phyloP scores from a whole-genome alignment of 371 early-diverging fungal species.

The Lichtheimia ramosa region DNA sequence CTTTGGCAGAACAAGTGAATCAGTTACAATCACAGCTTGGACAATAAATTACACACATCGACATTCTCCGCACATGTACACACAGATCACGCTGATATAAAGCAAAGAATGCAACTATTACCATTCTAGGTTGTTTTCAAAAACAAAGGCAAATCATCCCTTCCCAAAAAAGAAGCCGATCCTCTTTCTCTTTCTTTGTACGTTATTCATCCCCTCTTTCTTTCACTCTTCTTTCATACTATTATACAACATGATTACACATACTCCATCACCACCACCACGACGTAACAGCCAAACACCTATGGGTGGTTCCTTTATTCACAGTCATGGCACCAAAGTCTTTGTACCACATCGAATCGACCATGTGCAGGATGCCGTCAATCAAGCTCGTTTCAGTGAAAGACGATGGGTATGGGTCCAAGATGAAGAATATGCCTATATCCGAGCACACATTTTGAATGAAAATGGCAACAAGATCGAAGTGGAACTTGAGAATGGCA shows the following conservation, averaged over 20 bases:
- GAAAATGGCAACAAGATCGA: conserved; percentile 45
- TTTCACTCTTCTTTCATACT: not conserved
- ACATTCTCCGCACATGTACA: conserved; percentile 1
- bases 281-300: not conserved
- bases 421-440: conserved; percentile 87
- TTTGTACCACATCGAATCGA: conserved; percentile 39
- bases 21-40: conserved; percentile 21
- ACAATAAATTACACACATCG: conserved; percentile 4
- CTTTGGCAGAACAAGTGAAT: conserved; percentile 39
- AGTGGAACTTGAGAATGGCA: conserved; percentile 72
- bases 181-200: conserved; percentile 9
- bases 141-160: not conserved
- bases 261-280: conserved; percentile 5
- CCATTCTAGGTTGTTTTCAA: conserved; percentile 21
- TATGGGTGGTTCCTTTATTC: conserved; percentile 46
- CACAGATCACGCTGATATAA: not conserved
- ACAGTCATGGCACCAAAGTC: conserved; percentile 49
- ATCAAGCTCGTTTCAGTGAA: conserved; percentile 78
- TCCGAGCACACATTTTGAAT: conserved; percentile 79
- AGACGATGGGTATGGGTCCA: conserved; percentile 97
- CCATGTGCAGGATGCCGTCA: conserved; percentile 66
- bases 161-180: not conserved
- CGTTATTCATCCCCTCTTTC: not conserved
- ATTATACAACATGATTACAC: conserved; percentile 13
- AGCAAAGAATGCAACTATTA: conserved; percentile 15